These are phyloP conservation scores for Knoxdaviesia proteae DNA, from an alignment of 2,329 filamentous ascomycete genomes.

Conservation along the genomic window DNA sequence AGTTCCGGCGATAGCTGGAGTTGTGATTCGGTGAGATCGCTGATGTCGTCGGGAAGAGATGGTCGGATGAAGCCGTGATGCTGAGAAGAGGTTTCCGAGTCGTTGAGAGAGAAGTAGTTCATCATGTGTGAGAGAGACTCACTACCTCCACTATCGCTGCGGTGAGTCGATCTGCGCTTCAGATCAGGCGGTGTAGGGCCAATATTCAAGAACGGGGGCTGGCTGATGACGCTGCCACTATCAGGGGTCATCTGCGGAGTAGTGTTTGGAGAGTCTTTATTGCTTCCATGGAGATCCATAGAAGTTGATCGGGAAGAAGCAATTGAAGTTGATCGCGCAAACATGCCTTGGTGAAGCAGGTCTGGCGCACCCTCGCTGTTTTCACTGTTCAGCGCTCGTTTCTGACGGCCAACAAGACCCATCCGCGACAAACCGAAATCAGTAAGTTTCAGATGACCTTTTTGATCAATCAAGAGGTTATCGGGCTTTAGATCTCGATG, in stretches of 20 bases:
- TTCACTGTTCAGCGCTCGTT: conserved; percentile 64
- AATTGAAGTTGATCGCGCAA: conserved; percentile 66
- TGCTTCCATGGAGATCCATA: conserved; percentile 59
- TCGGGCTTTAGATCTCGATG: conserved; percentile 95
- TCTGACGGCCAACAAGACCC: conserved; percentile 91
- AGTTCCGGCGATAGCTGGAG: conserved; percentile 61
- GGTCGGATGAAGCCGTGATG: background rate
- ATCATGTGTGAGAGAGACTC: conserved; percentile 72
- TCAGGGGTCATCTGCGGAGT: conserved; percentile 77
- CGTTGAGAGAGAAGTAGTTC: conserved; percentile 53
- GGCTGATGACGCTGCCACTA: conserved; percentile 39
- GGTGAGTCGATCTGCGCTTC: conserved; percentile 36
- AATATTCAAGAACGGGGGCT: conserved; percentile 86
- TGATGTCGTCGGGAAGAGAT: too few species aligned
- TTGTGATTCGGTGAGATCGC: conserved; percentile 40
- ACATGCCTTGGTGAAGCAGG: conserved; percentile 77
- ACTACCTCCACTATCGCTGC: conserved; percentile 83
- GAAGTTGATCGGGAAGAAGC: conserved; percentile 84
- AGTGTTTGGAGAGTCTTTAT: conserved; percentile 49
- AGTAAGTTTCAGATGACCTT: conserved; percentile 87
- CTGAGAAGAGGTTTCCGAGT: conserved; percentile 19
- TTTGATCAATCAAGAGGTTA: conserved; percentile 91
- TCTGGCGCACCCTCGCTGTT: conserved; percentile 74
- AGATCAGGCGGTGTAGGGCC: conserved; percentile 32
- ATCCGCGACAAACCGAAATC: conserved; percentile 95